Evolutionary conservation across 1,284 basidiomycete species (phyloP), one percentile per base, ranked within the genome.

Genomic region (Ceratobasidium sp.): DNA sequence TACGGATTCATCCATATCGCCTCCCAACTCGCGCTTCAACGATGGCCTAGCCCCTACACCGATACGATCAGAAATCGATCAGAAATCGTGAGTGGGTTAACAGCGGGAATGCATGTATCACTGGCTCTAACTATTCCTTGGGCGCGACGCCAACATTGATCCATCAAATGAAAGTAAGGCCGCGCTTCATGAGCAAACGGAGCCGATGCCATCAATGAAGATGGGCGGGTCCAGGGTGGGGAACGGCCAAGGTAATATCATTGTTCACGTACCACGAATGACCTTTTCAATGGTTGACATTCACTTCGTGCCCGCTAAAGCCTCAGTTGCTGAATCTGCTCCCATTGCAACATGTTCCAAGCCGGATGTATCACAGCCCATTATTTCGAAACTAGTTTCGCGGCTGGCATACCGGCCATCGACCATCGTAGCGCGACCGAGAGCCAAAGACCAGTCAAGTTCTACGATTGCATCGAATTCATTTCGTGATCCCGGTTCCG

Each of bases 241-340:
- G 47, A 56, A 42, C 46, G 53, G 46, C 42, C 64, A 30, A 56
- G 64, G 64, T 67, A 56, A n/a, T 39, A 66, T 29, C 41, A 54
- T 54, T 33, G 42, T 54, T 66, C 52, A 41, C 42, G 52, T 39
- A 49, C 64, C 64, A 49, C 64, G 30, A 49, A 39, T 39, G 30
- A 41, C 53, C 64, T 67, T 67, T 67, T 67, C 39, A 56, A 67
- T 67, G 53, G 64, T 67, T 67, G 53, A 67, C 33, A 47, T 67
- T 67, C 47, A 56, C 52, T 67, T 56, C 41, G 36, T 67, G 42
- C 42, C 64, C 53, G 53, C 39, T 39, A 33, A 53, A 67, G 64
- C 41, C 64, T 67, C 64, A 67, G 64, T 67, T 56, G 13, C 53
- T 56, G 64, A 49, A 36, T 27, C 33, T 56, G 30, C 44, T n/a